These are phyloP conservation scores for Yamadazyma phyllophila DNA, from an alignment of 805 yeast species.

Conservation along the genomic window DNA sequence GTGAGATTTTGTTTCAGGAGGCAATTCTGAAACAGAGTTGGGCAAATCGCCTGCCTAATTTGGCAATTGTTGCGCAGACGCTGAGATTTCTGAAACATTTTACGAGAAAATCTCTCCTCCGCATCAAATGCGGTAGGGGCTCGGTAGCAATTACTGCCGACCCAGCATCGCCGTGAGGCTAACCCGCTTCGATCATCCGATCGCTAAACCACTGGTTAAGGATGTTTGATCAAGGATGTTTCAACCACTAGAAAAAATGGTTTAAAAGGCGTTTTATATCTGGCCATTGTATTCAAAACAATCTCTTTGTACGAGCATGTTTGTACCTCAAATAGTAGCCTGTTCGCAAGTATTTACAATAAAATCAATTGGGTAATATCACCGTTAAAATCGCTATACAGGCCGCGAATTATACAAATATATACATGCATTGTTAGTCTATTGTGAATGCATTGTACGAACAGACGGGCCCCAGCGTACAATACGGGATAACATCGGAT, in stretches of 20 bases:
- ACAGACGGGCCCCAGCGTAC: no score
- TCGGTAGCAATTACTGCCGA: neutral
- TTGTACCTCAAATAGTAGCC: neutral
- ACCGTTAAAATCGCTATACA: neutral
- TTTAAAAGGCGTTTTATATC: no score
- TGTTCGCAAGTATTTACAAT: neutral
- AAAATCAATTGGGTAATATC: neutral
- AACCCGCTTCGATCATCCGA: no score
- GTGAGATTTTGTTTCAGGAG: conserved; percentile 7
- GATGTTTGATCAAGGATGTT: no score
- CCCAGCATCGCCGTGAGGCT: no score
- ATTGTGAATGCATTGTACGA: no score
- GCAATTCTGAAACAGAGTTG: conserved; percentile 6
- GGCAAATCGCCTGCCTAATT: neutral
- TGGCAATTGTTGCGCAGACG: neutral
- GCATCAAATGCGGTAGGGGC: neutral
- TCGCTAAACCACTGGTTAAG: no score
- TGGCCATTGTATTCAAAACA: no score
- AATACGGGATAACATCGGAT: no score
- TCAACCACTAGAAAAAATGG: no score
- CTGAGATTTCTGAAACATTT: conserved; percentile 7
- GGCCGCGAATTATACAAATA: neutral
- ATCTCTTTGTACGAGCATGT: neutral
- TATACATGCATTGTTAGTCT: neutral
- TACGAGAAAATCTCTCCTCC: conserved; percentile 1